Base-by-base conservation (phyloP, 305 asterid species). In the Fraxinus velutina region DNA sequence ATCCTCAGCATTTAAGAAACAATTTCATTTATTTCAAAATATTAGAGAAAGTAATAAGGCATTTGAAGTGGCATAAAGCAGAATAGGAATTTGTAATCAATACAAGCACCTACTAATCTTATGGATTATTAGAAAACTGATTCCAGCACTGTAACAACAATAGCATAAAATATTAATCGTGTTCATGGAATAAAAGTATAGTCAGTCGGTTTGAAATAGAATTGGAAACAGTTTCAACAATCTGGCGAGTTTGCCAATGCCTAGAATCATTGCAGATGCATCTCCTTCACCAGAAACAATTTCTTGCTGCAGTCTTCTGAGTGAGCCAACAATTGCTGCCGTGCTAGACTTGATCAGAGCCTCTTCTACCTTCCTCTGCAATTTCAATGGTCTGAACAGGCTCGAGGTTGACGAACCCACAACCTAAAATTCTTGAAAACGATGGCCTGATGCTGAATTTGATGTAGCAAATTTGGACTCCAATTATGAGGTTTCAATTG, bases 271-370 rank as follows among this genome's bases (percentile, higher is more conserved):
- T 15, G 73, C 84, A 12, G 90, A 79, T 15, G 82, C 70, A 6
- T 85, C 68, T 21, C 84, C 82, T 72, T 66, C 83, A 17, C 24
- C 81, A 0, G 68, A 60, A 13, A 24, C 82, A 6, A 70, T 73
- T 79, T 66, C 79, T 55, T 84, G 82, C 55, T 86, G 83, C 39
- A 86, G 77, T 71, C 85, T 77, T 37, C 78, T 50, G 33, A 88
- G 50, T 22, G 78, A 83, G 71, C 85, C 85, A 13, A 85, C 85
- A 27, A 88, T 85, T 19, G 87, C 86, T 3, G 86, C 80, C 13
- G 87, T 81, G 42, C 85, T 88, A 0, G 76, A 64, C 71, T 15
- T 32, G 1, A n/a, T 39, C 30, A 19, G 27, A 37, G 27, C 1
- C 27, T 7, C 32, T 21, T 24, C 77, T 2, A 24, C 42, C 64